These are phyloP conservation scores for Cucumis melo DNA, from an alignment of 306 rosid species.

Conservation along the genomic window DNA sequence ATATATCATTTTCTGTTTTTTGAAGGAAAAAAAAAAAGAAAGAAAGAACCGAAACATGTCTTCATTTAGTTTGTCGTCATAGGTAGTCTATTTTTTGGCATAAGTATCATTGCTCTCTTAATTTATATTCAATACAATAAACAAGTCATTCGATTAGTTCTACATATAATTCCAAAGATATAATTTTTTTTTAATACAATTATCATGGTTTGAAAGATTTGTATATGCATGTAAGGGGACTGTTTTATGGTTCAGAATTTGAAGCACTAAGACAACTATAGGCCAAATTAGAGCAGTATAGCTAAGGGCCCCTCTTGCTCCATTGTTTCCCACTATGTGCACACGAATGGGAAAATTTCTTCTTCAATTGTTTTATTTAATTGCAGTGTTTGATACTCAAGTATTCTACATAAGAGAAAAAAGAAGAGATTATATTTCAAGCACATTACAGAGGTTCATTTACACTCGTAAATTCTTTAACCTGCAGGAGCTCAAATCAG, in stretches of 20 bases:
- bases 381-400: neutral
- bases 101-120: neutral
- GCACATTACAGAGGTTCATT: neutral
- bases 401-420: neutral
- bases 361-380: constrained; percentile 15
- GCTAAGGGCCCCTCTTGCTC: constrained; percentile 34
- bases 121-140: neutral
- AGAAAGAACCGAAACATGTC: neutral
- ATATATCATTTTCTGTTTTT: neutral
- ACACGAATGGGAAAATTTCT: constrained; percentile 24
- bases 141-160: neutral
- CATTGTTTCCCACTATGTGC: constrained; percentile 51
- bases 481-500: neutral
- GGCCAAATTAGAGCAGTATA: constrained; percentile 35
- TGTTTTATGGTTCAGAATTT: neutral
- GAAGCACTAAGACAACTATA: constrained; percentile 30
- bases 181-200: neutral
- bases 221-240: neutral
- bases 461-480: neutral
- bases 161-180: neutral
- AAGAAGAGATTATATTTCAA: neutral
- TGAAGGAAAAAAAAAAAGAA: neutral
- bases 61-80: neutral
- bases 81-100: neutral
- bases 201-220: neutral